Evolutionary conservation across 2,329 filamentous ascomycete genomes (phyloP).

Genomic region (Amauroascus verrucosus): DNA sequence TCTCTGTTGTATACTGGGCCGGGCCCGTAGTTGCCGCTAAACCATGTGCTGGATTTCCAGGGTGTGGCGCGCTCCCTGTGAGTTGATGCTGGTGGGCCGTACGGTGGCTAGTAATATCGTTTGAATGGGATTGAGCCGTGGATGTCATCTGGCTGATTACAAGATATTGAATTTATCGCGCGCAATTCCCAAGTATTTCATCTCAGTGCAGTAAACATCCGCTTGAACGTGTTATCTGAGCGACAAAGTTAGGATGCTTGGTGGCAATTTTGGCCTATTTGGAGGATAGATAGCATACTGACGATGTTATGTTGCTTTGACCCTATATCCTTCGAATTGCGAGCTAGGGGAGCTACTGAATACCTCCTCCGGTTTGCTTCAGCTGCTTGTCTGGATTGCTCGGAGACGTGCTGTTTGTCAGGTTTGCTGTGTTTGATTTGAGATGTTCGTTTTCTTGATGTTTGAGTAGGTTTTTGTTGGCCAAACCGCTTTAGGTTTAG

Average conservation of each 20-base stretch:
- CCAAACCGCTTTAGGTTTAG: not conserved
- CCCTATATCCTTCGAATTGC: not conserved
- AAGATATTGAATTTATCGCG: not conserved
- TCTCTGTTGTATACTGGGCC: slow-evolving; percentile 17
- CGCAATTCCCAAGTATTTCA: not conserved
- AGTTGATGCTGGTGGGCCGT: slow-evolving; percentile 7
- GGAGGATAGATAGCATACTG: not conserved
- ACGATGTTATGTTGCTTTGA: not conserved
- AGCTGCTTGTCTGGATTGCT: not conserved
- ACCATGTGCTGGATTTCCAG: slow-evolving; percentile 5
- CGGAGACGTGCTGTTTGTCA: slow-evolving; percentile 6
- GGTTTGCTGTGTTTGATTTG: slow-evolving; percentile 11
- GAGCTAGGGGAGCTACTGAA: not conserved
- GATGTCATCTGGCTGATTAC: slow-evolving; percentile 9
- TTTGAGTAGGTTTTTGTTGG: slow-evolving; percentile 3
- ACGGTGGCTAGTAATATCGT: slow-evolving; percentile 4
- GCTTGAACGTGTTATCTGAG: not conserved
- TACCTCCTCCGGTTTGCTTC: not conserved
- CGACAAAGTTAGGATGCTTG: not conserved
- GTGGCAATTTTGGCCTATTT: not conserved
- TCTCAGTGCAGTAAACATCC: not conserved
- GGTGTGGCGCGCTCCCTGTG: slow-evolving; percentile 6
- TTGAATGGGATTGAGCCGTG: slow-evolving; percentile 6
- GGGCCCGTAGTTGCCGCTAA: slow-evolving; percentile 5
- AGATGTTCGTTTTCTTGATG: not conserved